Evolutionary conservation across 2,329 filamentous ascomycete species (phyloP), one percentile per base, ranked within the genome.

Genomic region (Stromatinia cepivora): DNA sequence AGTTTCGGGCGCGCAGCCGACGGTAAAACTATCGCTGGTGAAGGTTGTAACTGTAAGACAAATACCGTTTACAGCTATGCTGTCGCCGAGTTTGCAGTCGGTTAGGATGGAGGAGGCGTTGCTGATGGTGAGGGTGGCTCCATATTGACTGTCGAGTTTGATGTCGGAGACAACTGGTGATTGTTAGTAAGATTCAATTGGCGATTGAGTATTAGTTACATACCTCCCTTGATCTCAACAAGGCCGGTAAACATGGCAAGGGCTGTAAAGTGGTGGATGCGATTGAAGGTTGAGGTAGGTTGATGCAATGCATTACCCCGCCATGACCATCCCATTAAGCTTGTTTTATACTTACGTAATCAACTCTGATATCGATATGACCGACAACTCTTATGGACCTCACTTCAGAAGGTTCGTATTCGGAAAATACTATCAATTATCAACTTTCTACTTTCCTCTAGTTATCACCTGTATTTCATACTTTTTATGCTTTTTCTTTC

Each of bases 1-100:
- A 22, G 95, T 99, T 83, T 99, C 95, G 70, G 95, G 95, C 11
- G 95, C 93, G 73, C 97, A 90, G 78, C 95, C 94, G 74, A 98
- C 93, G 77, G 92, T 94, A 88, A 99, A 99, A 73, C 80, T 81
- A 36, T 72, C 79, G 67, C 80, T 80, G 68, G 81, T 82, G 79
- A 93, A 90, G 71, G 85, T 82, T n/a, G 90, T 97, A 69, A 98
- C 91, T 17, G 95, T 99, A 66, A 99, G 88, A 80, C 95, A 99
- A 77, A 93, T 94, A 78, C 95, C 95, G 82, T 99, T 99, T 79
- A 99, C 87, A 79, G 90, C 88, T 80, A 99, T 98, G 79, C 92
- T 96, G 84, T 99, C 95, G 74, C 95, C 95, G 34, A 97, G 84
- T 75, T 93, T 89, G 73, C 88, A 91, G 80, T 97, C 95, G 48